Conservation (phyloP, 2,329 filamentous ascomycete genomes). For the Parastagonospora nodorum region DNA sequence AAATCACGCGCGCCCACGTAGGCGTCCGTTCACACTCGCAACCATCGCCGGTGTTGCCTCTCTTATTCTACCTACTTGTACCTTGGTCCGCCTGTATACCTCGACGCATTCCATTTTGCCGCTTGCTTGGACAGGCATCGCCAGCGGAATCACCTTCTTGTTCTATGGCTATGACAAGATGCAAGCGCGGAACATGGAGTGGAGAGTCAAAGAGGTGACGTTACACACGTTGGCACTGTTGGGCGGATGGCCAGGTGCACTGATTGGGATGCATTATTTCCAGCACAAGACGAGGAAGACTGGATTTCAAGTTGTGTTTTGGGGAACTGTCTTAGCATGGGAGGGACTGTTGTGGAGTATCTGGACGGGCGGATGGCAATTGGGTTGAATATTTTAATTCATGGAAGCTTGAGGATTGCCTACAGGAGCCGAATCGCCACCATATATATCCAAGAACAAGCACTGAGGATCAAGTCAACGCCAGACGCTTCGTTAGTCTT, state of each 20-base stretch:
- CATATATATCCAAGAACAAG: background rate
- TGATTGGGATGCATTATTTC: conserved; percentile 42
- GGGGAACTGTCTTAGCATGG: conserved; percentile 38
- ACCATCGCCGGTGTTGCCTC: conserved; percentile 29
- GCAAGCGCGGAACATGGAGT: conserved; percentile 37
- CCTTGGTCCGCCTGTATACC: conserved; percentile 48
- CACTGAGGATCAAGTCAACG: background rate
- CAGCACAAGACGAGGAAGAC: conserved; percentile 44
- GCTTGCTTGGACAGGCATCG: conserved; percentile 17
- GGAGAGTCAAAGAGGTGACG: conserved; percentile 39
- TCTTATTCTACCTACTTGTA: conserved; percentile 61
- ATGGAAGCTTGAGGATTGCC: background rate
- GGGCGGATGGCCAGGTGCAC: conserved; percentile 43
- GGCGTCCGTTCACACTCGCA: conserved; percentile 31
- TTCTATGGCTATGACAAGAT: conserved; percentile 45
- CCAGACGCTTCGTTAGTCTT: background rate
- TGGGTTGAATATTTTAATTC: conserved; percentile 3
- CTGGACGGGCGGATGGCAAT: conserved; percentile 19
- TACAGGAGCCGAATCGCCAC: background rate
- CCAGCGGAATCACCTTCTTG: conserved; percentile 35
- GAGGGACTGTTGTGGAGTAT: conserved; percentile 30
- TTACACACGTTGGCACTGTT: conserved; percentile 34
- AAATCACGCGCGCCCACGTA: conserved; percentile 16
- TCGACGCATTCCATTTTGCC: conserved; percentile 19
- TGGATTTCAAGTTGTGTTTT: conserved; percentile 36